phyloP scores from a whole-genome alignment of 768 basidiomycete species.

The Pholiota molesta region DNA sequence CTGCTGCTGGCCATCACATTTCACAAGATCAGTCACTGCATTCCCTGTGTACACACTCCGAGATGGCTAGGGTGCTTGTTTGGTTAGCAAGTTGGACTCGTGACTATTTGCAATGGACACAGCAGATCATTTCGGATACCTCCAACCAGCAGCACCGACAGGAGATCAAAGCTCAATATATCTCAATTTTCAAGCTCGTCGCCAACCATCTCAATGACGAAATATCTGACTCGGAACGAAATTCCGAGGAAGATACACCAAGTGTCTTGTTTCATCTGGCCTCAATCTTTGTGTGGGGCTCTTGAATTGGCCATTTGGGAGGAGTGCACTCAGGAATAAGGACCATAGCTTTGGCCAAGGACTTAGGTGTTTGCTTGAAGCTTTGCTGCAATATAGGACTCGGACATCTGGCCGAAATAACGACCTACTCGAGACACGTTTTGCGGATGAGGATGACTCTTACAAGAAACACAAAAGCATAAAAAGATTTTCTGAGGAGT shows the following conservation, averaged over 20 bases:
- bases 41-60: background rate
- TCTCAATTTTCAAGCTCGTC: background rate
- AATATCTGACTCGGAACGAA: background rate
- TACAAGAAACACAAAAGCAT: too few relatives aligned
- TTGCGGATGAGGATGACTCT: background rate
- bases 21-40: background rate
- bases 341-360: background rate
- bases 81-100: background rate
- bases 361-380: background rate
- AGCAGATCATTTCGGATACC: background rate
- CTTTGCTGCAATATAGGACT: background rate
- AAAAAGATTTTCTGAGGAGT: background rate
- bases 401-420: background rate
- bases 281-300: background rate
- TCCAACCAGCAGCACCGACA: background rate
- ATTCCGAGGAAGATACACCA: background rate
- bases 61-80: background rate
- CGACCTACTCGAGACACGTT: background rate
- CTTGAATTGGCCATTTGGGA: background rate
- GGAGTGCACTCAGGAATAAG: background rate
- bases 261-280: background rate
- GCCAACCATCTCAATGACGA: background rate
- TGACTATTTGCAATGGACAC: background rate
- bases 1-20: background rate
- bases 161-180: background rate